Evolutionary conservation across 1,284 basidiomycete genomes (phyloP), one percentile per base, ranked within the genome.

Genomic region (Pseudozyma thailandica): DNA sequence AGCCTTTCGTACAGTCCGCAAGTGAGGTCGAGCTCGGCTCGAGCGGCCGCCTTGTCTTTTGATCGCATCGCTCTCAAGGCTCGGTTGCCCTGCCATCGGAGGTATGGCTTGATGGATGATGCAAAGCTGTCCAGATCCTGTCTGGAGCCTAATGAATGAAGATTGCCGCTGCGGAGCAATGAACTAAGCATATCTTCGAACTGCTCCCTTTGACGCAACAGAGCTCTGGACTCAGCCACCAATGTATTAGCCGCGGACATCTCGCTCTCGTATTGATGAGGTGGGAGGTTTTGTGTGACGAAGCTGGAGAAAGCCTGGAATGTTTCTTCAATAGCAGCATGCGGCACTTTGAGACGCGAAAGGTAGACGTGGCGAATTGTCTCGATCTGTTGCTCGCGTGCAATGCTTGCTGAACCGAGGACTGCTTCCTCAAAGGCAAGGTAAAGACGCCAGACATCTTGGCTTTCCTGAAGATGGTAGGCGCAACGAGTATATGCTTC

Each of bases 241-340:
- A 57, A 26, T 31, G 48, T 50, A 38, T 77, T 75, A 4, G 78
- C 74, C 2, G 70, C 55, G 6, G 74, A 50, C 72, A 82, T 76
- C 21, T 64, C 63, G 33, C 30, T 20, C 52, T 82, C 80, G 57
- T 82, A 82, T 27, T 54, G 68, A 13, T 72, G 58, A 9, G 77
- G 48, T 2, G 75, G 73, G 25, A 77, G 44, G 50, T 74, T 44
- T 4, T 57, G 37, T 0, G 72, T 74, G 31, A 82, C 73, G 46
- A 79, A 82, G 30, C 47, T 52, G 10, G 79, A 77, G 42, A 74
- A 78, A 8, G 43, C 48, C 39, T 79, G 73, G 37, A 78, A 79
- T 0, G 75, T 79, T 9, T 53, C 47, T 18, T 75, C 69, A 43
- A 79, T 56, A 15, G 38, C 52, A 38, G 53, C 46, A 33, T 79